These are phyloP conservation scores for Metschnikowia proteae DNA, from an alignment of 805 yeast species.

Conservation along the genomic window DNA sequence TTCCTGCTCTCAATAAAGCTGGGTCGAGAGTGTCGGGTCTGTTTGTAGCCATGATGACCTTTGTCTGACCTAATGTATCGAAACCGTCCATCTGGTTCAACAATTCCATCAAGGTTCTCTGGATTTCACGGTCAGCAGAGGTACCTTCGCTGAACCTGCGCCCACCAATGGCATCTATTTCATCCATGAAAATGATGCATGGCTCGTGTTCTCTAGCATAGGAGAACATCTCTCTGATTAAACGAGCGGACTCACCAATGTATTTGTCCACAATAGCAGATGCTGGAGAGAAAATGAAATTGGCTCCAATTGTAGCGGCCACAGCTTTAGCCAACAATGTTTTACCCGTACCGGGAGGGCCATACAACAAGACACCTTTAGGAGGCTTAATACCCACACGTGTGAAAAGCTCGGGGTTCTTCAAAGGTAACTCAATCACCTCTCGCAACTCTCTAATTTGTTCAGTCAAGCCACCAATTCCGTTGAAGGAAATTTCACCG, in stretches of 20 bases:
- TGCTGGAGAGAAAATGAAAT: conserved; percentile 97
- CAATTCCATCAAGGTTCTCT: conserved; percentile 95
- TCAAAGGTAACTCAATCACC: conserved; percentile 94
- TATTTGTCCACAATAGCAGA: conserved; percentile 97
- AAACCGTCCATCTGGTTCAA: conserved; percentile 98
- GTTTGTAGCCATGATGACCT: conserved; percentile 98
- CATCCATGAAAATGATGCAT: conserved; percentile 97
- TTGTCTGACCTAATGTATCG: conserved; percentile 93
- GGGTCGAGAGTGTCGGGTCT: conserved; percentile 98
- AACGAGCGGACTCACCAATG: conserved; percentile 95
- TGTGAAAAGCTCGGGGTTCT: conserved; percentile 92
- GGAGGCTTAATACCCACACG: conserved; percentile 99
- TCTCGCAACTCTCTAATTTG: conserved; percentile 96
- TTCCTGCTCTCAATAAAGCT: conserved; percentile 93
- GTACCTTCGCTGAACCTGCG: conserved; percentile 97
- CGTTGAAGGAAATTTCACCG: conserved; percentile 92
- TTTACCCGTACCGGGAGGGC: conserved; percentile 99
- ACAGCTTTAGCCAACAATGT: conserved; percentile 95
- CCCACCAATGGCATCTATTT: conserved; percentile 98
- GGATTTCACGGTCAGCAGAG: conserved; percentile 97
- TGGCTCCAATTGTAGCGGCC: conserved; percentile 97
- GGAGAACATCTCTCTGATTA: conserved; percentile 96
- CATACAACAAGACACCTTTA: conserved; percentile 92
- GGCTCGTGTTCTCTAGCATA: conserved; percentile 98
- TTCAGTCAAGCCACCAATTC: conserved; percentile 94